Conservation (phyloP, 2,329 filamentous ascomycete genomes). For the Pyrenophora seminiperda region DNA sequence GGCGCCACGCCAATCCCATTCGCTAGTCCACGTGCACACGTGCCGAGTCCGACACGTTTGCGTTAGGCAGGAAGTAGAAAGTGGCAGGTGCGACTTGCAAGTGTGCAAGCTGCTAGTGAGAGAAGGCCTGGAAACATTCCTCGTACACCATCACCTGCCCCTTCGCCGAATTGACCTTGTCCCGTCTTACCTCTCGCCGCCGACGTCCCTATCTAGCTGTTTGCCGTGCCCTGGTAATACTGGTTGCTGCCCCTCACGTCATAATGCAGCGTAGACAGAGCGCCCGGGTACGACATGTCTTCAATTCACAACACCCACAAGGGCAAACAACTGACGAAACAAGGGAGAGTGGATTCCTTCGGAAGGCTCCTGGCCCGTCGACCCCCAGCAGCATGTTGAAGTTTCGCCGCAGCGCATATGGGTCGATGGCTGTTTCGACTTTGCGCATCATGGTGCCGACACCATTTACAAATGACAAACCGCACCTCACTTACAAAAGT, state of each 20-base stretch:
- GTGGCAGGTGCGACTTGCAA: too few relatives aligned
- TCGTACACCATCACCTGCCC: too few relatives aligned
- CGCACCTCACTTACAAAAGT: conserved; percentile 3
- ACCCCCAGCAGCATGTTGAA: conserved; percentile 64
- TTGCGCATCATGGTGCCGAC: conserved; percentile 84
- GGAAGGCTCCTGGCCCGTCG: conserved; percentile 66
- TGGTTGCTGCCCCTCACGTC: conserved; percentile 10
- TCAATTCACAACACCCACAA: background rate
- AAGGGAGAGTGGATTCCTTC: conserved; percentile 55
- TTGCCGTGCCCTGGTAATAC: background rate
- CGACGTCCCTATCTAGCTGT: background rate
- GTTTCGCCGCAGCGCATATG: conserved; percentile 78
- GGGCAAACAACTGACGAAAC: conserved; percentile 1
- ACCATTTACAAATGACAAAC: background rate
- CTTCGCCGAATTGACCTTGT: background rate
- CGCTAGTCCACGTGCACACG: too few relatives aligned
- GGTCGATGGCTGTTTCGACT: conserved; percentile 99
- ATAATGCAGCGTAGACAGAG: conserved; percentile 45
- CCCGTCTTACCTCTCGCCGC: background rate
- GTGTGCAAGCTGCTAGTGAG: too few relatives aligned
- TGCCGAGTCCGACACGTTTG: too few relatives aligned
- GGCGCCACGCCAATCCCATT: too few relatives aligned
- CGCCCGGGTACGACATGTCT: conserved; percentile 35
- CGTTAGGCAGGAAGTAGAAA: too few relatives aligned
- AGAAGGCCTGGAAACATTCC: too few relatives aligned